Evolutionary conservation across 1,139 yeast genomes (phyloP).

Genomic region (Kurtzmaniella quercitrusa): DNA sequence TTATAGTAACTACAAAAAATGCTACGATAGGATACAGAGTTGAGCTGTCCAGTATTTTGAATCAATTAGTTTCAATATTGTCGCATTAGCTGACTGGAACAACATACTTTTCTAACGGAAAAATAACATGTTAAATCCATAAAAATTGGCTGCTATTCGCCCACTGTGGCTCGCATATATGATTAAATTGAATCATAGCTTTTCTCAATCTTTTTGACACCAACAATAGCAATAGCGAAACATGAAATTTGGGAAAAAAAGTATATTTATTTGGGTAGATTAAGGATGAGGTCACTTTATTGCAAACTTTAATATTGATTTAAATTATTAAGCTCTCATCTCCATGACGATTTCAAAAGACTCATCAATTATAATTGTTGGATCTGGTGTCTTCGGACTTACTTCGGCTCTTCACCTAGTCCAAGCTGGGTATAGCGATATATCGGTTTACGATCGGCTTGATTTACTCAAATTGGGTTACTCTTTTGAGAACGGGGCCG

Average conservation of each 20-base stretch:
- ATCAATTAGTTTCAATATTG: no score
- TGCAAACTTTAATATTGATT: background rate
- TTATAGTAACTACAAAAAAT: no score
- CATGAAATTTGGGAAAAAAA: no score
- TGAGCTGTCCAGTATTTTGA: no score
- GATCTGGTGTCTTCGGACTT: constrained; percentile 18
- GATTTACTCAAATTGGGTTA: constrained; percentile 14
- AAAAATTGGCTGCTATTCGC: constrained; percentile 22
- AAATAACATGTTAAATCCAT: no score
- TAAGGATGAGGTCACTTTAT: background rate
- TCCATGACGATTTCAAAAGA: background rate
- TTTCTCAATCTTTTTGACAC: no score
- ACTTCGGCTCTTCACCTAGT: constrained; percentile 10
- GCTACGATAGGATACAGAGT: no score
- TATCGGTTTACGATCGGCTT: background rate
- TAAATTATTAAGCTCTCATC: background rate
- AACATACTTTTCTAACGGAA: background rate
- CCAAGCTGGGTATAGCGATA: background rate
- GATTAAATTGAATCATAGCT: constrained; percentile 13
- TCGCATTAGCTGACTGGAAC: no score
- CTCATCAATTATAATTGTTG: constrained; percentile 12
- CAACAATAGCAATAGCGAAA: no score
- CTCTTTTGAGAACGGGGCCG: constrained; percentile 27
- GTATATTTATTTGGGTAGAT: no score
- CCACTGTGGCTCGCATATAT: constrained; percentile 15